Conservation (phyloP, 1,284 basidiomycete genomes). For the Waitea zeae region DNA sequence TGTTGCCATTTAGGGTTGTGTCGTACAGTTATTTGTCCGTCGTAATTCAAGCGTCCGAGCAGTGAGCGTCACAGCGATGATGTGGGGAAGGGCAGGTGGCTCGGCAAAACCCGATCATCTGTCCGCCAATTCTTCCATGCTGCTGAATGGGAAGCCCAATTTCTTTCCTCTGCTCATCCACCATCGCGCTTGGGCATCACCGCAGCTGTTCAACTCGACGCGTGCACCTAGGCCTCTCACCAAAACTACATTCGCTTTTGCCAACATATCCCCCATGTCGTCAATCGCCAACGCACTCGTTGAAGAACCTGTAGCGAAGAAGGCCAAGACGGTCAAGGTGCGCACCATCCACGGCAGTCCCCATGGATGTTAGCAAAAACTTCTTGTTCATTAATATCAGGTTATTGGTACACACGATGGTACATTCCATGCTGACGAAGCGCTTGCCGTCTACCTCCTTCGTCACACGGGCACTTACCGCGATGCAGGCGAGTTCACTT, state of each 20-base stretch:
- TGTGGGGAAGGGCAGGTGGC: background rate
- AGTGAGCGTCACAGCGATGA: background rate
- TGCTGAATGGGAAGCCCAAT: too few relatives aligned
- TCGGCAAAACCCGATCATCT: background rate
- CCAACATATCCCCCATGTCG: constrained; percentile 3
- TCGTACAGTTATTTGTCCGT: too few relatives aligned
- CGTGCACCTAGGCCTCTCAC: too few relatives aligned
- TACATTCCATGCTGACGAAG: constrained; percentile 95
- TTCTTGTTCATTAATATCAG: constrained; percentile 15
- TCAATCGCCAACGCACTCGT: background rate
- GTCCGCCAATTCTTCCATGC: too few relatives aligned
- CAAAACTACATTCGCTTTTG: background rate
- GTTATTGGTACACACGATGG: constrained; percentile 89
- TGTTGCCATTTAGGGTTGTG: too few relatives aligned
- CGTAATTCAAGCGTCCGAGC: background rate
- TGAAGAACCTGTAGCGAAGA: background rate
- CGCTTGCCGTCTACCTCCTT: constrained; percentile 84
- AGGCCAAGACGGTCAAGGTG: background rate
- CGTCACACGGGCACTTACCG: constrained; percentile 64
- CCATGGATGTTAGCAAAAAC: background rate
- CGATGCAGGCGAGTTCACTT: constrained; percentile 38
- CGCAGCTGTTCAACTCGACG: background rate
- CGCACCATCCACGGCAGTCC: background rate
- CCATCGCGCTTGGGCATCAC: background rate
- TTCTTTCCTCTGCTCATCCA: background rate